Percentiles rank a stretch among this genome's conserved stretches.
Evolutionary conservation across 306 rosid genomes (phyloP).

Genomic region (Quercus rubra): DNA sequence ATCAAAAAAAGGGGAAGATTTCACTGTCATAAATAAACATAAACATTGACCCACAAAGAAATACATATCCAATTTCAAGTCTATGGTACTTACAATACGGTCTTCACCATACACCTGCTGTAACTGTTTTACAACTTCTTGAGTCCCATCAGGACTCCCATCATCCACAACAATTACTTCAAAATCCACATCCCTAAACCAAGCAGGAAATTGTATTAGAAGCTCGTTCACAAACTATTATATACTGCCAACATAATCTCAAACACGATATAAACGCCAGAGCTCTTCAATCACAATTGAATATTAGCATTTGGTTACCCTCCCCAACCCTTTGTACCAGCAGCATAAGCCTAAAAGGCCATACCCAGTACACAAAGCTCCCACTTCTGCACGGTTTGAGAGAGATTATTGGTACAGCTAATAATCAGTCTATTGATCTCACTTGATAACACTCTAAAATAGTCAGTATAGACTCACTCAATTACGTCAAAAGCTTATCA

Average conservation of each 20-base stretch:
- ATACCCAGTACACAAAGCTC: too few relatives aligned
- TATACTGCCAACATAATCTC: not conserved
- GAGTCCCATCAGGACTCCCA: slow-evolving; percentile 99
- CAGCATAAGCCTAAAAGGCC: too few relatives aligned
- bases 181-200: slow-evolving; percentile 70
- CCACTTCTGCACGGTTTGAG: too few relatives aligned
- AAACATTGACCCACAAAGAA: not conserved
- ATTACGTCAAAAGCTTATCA: too few relatives aligned
- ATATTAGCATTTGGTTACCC: too few relatives aligned
- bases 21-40: not conserved
- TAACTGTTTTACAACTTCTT: slow-evolving; percentile 75
- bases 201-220: not conserved
- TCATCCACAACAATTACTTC: slow-evolving; percentile 90
- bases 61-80: slow-evolving; percentile 5
- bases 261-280: not conserved
- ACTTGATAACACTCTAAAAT: too few relatives aligned
- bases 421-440: too few relatives aligned
- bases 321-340: too few relatives aligned
- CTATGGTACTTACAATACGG: slow-evolving; percentile 61
- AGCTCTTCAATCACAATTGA: too few relatives aligned
- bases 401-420: too few relatives aligned
- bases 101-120: slow-evolving; percentile 85
- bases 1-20: not conserved
- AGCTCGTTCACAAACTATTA: not conserved
- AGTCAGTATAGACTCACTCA: too few relatives aligned